Percentiles rank a stretch among this genome's conserved stretches.
Evolutionary conservation across 345 rosid genomes (phyloP).

Genomic region (Noccaea bulbosa): DNA sequence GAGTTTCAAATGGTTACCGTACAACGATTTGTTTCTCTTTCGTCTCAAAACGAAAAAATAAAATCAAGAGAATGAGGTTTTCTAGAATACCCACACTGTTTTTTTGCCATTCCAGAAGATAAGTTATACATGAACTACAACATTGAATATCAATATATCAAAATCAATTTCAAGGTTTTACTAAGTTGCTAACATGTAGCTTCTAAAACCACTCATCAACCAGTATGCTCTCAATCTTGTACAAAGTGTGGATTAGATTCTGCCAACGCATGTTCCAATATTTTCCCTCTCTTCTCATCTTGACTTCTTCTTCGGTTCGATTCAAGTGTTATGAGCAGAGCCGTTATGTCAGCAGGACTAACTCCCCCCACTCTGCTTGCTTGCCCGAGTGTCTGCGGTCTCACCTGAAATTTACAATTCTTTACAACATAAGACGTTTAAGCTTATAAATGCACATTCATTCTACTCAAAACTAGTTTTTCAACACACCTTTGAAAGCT

Average conservation of each 20-base stretch:
- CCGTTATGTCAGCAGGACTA: slow-evolving; percentile 94
- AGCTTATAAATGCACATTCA: background rate
- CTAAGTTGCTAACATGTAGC: slow-evolving; percentile 6
- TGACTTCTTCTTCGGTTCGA: slow-evolving; percentile 68
- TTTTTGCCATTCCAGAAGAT: too few species aligned
- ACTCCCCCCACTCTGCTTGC: slow-evolving; percentile 98
- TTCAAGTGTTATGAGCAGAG: slow-evolving; percentile 83
- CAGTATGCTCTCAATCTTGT: slow-evolving; percentile 23
- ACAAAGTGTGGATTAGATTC: slow-evolving; percentile 39
- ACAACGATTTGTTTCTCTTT: too few species aligned
- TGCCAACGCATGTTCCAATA: slow-evolving; percentile 45
- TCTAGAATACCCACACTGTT: too few species aligned
- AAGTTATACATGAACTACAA: background rate
- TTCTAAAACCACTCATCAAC: slow-evolving; percentile 32
- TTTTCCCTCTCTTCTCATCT: slow-evolving; percentile 59
- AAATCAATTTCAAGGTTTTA: slow-evolving; percentile 18
- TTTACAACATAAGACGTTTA: slow-evolving; percentile 11
- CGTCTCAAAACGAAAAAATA: too few species aligned
- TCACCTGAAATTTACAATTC: slow-evolving; percentile 58
- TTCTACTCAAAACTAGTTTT: slow-evolving; percentile 14
- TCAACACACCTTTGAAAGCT: slow-evolving; percentile 83
- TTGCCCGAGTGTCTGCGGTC: slow-evolving; percentile 90
- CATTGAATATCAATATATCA: background rate
- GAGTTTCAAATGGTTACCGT: too few species aligned
- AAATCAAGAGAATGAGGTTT: too few species aligned